A percentile compares a stretch with the other conserved stretches of the same genome.
Evolutionary conservation across 2,329 filamentous ascomycete genomes (phyloP).

Genomic region (Talaromyces atroroseus): DNA sequence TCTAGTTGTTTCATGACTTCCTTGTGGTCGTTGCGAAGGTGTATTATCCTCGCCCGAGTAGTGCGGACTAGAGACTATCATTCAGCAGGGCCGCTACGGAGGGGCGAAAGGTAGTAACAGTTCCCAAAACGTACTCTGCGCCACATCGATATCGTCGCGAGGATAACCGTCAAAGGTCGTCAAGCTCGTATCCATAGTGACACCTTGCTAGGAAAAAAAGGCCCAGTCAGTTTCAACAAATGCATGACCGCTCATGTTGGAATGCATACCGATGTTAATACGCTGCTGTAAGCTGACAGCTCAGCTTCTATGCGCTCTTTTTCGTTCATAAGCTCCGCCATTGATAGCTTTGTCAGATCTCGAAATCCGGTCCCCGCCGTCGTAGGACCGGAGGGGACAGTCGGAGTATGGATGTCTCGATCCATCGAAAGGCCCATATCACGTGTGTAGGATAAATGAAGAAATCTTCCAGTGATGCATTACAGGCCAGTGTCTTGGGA

Average conservation of each 20-base stretch:
- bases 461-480: background rate
- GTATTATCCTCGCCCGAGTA: constrained; percentile 84
- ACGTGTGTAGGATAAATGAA: background rate
- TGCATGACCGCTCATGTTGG: background rate
- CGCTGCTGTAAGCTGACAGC: constrained; percentile 73
- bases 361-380: constrained; percentile 53
- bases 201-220: constrained; percentile 63
- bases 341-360: constrained; percentile 61
- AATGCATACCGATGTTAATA: constrained; percentile 74
- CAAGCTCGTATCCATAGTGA: constrained; percentile 84
- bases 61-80: constrained; percentile 63
- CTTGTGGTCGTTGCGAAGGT: constrained; percentile 89
- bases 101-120: background rate
- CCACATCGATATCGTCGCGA: constrained; percentile 86
- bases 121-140: constrained; percentile 64
- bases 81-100: constrained; percentile 13
- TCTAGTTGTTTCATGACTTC: constrained; percentile 79
- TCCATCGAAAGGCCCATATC: constrained; percentile 47
- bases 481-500: background rate
- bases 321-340: constrained; percentile 74
- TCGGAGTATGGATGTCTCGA: constrained; percentile 59
- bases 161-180: constrained; percentile 89
- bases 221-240: constrained; percentile 14
- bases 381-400: constrained; percentile 71
- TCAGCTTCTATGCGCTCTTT: constrained; percentile 84